Evolutionary conservation across 2,329 filamentous ascomycete genomes (phyloP).

Genomic region (Aspergillus unguis): DNA sequence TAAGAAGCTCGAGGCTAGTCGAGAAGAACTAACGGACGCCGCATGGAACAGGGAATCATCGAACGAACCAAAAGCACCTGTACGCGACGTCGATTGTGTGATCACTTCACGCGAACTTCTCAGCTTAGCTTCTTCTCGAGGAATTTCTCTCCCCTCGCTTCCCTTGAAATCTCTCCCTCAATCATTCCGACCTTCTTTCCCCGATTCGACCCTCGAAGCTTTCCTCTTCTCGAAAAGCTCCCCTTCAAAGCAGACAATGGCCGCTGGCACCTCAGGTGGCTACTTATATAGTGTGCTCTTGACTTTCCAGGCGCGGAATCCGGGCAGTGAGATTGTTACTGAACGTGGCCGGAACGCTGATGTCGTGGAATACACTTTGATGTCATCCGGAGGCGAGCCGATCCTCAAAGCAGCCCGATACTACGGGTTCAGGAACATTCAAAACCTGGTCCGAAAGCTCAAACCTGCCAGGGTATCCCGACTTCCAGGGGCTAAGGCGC

Average conservation of each 20-base stretch:
- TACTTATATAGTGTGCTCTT: slow-evolving; percentile 82
- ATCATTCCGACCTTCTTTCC: slow-evolving; percentile 59
- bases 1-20: slow-evolving; percentile 95
- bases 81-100: slow-evolving; percentile 93
- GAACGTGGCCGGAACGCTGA: slow-evolving; percentile 82
- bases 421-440: slow-evolving; percentile 97
- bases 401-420: slow-evolving; percentile 82
- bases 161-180: slow-evolving; percentile 55
- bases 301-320: slow-evolving; percentile 66
- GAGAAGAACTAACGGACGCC: slow-evolving; percentile 81
- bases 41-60: slow-evolving; percentile 55
- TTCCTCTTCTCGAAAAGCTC: slow-evolving; percentile 68
- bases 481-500: slow-evolving; percentile 70
- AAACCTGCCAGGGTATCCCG: slow-evolving; percentile 76
- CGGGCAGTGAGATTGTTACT: slow-evolving; percentile 68
- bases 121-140: slow-evolving; percentile 78
- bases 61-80: slow-evolving; percentile 43
- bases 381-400: slow-evolving; percentile 53
- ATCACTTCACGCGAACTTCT: slow-evolving; percentile 95
- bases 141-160: slow-evolving; percentile 71
- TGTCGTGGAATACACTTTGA: slow-evolving; percentile 78
- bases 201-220: slow-evolving; percentile 64
- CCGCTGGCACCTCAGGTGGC: slow-evolving; percentile 79
- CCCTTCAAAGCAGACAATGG: slow-evolving; percentile 41
- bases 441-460: slow-evolving; percentile 89